A percentile compares a stretch with the other conserved stretches of the same genome.
phyloP scores from a whole-genome alignment of 2,329 filamentous ascomycete species.

The Fusarium ambrosium region DNA sequence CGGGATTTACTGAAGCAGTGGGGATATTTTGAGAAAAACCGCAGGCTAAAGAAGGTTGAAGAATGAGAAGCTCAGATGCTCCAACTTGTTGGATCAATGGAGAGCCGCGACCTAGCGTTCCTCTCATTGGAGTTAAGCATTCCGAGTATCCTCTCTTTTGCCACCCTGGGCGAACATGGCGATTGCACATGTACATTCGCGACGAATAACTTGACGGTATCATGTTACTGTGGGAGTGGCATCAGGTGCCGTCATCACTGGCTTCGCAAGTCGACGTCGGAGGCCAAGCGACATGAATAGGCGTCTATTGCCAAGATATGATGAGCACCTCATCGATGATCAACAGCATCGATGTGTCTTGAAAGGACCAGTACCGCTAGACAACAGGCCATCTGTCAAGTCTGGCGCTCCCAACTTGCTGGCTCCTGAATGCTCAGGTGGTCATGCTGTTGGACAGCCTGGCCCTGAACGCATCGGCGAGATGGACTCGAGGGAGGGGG shows the following conservation, averaged over 20 bases:
- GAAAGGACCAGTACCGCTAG: neutral
- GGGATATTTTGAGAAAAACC: neutral
- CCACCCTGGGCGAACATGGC: neutral
- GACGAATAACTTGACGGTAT: neutral
- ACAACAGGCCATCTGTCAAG: neutral
- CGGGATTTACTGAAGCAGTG: neutral
- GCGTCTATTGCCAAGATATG: neutral
- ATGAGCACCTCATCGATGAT: neutral
- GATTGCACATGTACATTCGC: too few species aligned
- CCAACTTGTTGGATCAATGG: neutral
- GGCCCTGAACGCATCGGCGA: too few species aligned
- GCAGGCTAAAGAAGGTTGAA: neutral
- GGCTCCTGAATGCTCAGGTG: too few species aligned
- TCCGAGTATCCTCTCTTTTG: neutral
- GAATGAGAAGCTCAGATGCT: neutral
- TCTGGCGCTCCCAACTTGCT: neutral
- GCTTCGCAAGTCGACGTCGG: neutral
- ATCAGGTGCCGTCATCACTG: neutral
- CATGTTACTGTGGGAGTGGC: neutral
- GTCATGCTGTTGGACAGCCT: neutral
- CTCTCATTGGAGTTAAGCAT: too few species aligned
- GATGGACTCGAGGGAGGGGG: neutral
- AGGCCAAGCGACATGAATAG: neutral
- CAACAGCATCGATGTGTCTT: neutral
- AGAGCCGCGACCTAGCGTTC: too few species aligned